phyloP scores from a whole-genome alignment of 352 stramenopile genomes.

The Poterioochromonas sp. region DNA sequence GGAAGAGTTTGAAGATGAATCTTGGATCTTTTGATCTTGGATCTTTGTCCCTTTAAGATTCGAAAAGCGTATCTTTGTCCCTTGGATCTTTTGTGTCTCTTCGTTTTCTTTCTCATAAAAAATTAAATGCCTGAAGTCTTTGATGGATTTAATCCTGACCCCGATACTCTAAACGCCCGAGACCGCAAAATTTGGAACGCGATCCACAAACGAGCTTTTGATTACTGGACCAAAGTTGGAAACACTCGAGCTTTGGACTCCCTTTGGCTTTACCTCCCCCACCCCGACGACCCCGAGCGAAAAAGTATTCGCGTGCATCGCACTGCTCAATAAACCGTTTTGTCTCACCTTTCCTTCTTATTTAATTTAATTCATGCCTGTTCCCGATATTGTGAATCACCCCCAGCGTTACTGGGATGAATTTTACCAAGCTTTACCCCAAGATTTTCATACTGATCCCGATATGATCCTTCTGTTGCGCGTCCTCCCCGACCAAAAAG shows the following conservation, averaged over 20 bases:
- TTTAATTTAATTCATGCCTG: constrained; percentile 32
- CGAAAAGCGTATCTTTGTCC: constrained; percentile 31
- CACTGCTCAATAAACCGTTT: constrained; percentile 30
- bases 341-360: constrained; percentile 30
- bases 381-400: constrained; percentile 30
- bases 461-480: constrained; percentile 30
- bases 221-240: constrained; percentile 30
- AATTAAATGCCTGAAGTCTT: constrained; percentile 31
- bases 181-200: constrained; percentile 29
- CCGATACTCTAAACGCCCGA: constrained; percentile 29
- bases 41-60: constrained; percentile 31
- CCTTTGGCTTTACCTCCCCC: constrained; percentile 28
- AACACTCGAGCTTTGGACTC: constrained; percentile 29
- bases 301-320: constrained; percentile 30
- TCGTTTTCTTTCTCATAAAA: constrained; percentile 32
- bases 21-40: constrained; percentile 30
- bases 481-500: constrained; percentile 28
- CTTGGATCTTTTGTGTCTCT: constrained; percentile 34
- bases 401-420: constrained; percentile 28
- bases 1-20: constrained; percentile 31
- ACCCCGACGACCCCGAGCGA: constrained; percentile 26
- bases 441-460: constrained; percentile 31
- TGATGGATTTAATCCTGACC: constrained; percentile 30
- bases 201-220: constrained; percentile 30
- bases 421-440: constrained; percentile 30